These are phyloP conservation scores for Skeletonema grethae DNA, from an alignment of 108 stramenopile species.

Conservation along the genomic window DNA sequence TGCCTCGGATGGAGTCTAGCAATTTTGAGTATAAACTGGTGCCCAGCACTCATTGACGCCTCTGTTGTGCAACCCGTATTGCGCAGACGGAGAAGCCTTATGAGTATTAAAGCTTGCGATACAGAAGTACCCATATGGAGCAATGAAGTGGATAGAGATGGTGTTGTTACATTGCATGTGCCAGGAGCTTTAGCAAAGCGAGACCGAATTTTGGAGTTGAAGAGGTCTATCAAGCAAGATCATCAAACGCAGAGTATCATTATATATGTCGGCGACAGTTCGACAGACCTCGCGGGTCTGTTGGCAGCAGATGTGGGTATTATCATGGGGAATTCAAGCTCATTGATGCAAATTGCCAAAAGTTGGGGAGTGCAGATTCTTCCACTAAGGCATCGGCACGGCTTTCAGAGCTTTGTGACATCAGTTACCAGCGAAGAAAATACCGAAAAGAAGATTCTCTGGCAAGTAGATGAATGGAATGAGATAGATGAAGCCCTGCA, in stretches of 20 bases:
- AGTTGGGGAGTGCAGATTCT: slow-evolving; percentile 36
- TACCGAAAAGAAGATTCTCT: slow-evolving; percentile 11
- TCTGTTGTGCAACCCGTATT: slow-evolving; percentile 42
- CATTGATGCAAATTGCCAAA: slow-evolving; percentile 34
- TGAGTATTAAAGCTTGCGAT: slow-evolving; percentile 13
- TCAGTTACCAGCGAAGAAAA: neutral
- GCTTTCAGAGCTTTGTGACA: slow-evolving; percentile 8
- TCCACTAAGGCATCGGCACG: slow-evolving; percentile 35
- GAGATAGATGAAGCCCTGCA: slow-evolving; percentile 39
- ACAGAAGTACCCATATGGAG: slow-evolving; percentile 61
- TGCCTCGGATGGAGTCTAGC: slow-evolving; percentile 51
- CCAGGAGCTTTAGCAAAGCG: slow-evolving; percentile 62
- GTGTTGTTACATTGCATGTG: slow-evolving; percentile 46
- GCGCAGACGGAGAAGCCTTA: slow-evolving; percentile 14
- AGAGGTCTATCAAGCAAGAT: slow-evolving; percentile 15
- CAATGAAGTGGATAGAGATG: slow-evolving; percentile 53
- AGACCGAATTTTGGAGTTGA: slow-evolving; percentile 41
- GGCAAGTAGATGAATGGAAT: slow-evolving; percentile 34
- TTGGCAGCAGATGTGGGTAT: slow-evolving; percentile 63
- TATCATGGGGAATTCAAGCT: slow-evolving; percentile 50
- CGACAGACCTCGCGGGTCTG: slow-evolving; percentile 55
- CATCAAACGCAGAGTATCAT: slow-evolving; percentile 21
- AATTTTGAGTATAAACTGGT: slow-evolving; percentile 68
- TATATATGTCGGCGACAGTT: slow-evolving; percentile 63
- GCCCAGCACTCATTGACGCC: slow-evolving; percentile 57